These are phyloP conservation scores for Vinca minor DNA, from an alignment of 257 asterid genomes.

Conservation along the genomic window DNA sequence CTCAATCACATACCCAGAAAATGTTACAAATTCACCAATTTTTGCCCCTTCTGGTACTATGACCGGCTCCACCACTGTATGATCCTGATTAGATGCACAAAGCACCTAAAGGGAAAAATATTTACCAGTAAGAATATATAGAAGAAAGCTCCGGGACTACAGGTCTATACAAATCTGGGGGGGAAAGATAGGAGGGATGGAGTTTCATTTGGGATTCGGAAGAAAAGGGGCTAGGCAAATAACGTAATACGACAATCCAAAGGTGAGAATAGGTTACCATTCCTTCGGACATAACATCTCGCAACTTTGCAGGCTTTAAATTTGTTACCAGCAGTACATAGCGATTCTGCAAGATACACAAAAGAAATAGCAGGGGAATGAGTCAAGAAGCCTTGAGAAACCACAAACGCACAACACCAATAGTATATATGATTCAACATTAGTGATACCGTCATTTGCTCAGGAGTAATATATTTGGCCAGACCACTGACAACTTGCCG, in stretches of 20 bases:
- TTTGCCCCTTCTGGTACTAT: slow-evolving; percentile 77
- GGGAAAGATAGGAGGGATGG: background rate
- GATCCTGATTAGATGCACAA: slow-evolving; percentile 85
- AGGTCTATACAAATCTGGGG: background rate
- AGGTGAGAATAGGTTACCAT: slow-evolving; percentile 46
- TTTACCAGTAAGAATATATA: slow-evolving; percentile 8
- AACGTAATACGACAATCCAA: too few relatives aligned
- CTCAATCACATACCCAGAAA: slow-evolving; percentile 51
- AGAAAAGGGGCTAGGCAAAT: background rate
- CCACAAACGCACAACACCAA: background rate
- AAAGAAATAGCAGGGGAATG: slow-evolving; percentile 13
- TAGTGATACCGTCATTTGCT: slow-evolving; percentile 59
- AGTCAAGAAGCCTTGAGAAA: slow-evolving; percentile 12
- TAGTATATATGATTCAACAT: background rate
- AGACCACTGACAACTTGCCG: slow-evolving; percentile 97
- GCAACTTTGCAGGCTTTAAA: slow-evolving; percentile 84
- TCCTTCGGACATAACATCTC: slow-evolving; percentile 95
- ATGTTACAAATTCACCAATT: slow-evolving; percentile 63
- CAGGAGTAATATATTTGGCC: slow-evolving; percentile 82
- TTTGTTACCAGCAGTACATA: slow-evolving; percentile 79
- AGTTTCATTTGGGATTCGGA: background rate
- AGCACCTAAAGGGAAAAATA: slow-evolving; percentile 44
- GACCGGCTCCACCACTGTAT: slow-evolving; percentile 76
- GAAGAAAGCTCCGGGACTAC: background rate
- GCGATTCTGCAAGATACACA: slow-evolving; percentile 54